Evolutionary conservation across 495 filamentous ascomycete genomes (phyloP).

Genomic region (Aspergillus biplanus): DNA sequence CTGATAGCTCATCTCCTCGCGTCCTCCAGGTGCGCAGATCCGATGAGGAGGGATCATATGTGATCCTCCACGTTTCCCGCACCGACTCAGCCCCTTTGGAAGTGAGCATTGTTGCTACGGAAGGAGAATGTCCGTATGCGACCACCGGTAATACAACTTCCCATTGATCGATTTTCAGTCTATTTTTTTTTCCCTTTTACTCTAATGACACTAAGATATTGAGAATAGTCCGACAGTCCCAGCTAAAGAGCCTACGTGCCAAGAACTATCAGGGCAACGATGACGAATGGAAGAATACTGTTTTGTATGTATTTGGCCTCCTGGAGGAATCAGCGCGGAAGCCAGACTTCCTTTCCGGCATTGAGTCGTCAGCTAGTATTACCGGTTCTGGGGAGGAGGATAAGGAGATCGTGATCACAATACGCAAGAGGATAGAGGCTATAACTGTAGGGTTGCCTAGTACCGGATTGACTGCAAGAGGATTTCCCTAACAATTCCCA

Average conservation of each 20-base stretch:
- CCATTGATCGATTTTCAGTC: background rate
- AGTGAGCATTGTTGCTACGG: conserved; percentile 68
- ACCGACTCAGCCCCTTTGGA: conserved; percentile 55
- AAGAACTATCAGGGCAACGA: conserved; percentile 58
- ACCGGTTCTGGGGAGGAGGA: conserved; percentile 31
- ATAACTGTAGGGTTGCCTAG: conserved; percentile 53
- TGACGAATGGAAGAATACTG: conserved; percentile 59
- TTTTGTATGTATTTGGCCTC: conserved; percentile 43
- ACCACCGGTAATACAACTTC: conserved; percentile 49
- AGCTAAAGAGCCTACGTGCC: conserved; percentile 47
- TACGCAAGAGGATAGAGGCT: conserved; percentile 58
- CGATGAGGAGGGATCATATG: conserved; percentile 53
- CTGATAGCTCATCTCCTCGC: conserved; percentile 27
- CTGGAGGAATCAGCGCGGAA: conserved; percentile 15
- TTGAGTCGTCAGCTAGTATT: conserved; percentile 46
- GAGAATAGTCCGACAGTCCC: conserved; percentile 49
- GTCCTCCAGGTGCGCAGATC: conserved; percentile 60
- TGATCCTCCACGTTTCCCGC: conserved; percentile 60
- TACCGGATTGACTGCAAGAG: background rate
- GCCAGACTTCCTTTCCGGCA: conserved; percentile 22
- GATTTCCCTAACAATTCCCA: conserved; percentile 28
- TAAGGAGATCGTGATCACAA: conserved; percentile 50
- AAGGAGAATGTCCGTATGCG: conserved; percentile 64
- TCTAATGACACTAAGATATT: background rate
- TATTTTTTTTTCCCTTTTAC: background rate